Percentiles rank a stretch among this genome's conserved stretches.
Conservation (phyloP, 2,329 filamentous ascomycete genomes). For the Exophiala phaeomuriformis region DNA sequence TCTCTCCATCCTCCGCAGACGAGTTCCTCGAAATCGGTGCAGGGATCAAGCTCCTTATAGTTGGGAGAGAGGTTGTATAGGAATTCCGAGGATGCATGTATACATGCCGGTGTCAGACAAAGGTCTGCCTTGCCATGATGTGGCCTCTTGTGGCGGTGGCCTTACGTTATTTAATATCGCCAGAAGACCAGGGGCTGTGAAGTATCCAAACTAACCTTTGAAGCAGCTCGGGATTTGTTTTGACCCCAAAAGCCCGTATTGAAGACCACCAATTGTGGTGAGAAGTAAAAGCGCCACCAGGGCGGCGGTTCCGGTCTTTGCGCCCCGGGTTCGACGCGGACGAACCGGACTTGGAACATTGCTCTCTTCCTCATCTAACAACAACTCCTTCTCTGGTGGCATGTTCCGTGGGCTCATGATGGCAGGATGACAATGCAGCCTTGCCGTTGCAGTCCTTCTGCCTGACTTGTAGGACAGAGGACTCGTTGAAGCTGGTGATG, state of each 20-base stretch:
- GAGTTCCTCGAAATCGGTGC: constrained; percentile 60
- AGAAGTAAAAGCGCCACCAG: neutral
- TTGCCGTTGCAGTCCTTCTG: no score
- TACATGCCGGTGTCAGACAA: constrained; percentile 54
- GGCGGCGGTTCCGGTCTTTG: neutral
- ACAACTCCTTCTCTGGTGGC: neutral
- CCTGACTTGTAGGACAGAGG: no score
- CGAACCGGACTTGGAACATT: neutral
- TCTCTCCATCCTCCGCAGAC: constrained; percentile 62
- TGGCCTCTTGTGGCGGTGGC: neutral
- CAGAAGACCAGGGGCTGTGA: neutral
- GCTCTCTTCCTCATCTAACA: neutral
- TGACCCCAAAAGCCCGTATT: neutral
- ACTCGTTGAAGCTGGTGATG: no score
- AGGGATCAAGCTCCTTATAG: constrained; percentile 59
- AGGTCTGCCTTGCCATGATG: constrained; percentile 25
- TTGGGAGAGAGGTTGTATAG: constrained; percentile 56
- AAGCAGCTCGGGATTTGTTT: neutral
- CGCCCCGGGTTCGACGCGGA: neutral
- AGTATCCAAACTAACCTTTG: neutral
- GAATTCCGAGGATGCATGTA: constrained; percentile 57
- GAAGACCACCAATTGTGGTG: neutral
- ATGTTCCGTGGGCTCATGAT: neutral
- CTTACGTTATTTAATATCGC: neutral
- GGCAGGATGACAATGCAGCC: neutral